Evolutionary conservation across 2,329 filamentous ascomycete species (phyloP).

Genomic region (Stylonectria norvegica): DNA sequence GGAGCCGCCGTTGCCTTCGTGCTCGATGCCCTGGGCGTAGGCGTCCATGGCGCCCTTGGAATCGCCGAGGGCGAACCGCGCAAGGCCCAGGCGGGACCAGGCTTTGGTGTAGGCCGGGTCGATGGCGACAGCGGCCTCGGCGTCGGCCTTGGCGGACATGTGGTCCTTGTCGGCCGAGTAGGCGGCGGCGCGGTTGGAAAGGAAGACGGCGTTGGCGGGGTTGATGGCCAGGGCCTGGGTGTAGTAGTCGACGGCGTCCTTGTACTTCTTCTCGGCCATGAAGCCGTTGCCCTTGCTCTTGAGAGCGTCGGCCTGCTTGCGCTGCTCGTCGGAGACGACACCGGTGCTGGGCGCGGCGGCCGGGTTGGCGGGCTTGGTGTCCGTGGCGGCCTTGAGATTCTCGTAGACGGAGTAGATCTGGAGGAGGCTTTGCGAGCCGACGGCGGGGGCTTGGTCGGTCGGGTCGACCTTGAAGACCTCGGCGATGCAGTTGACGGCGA

Average conservation of each 20-base stretch:
- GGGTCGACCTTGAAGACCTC: slow-evolving; percentile 95
- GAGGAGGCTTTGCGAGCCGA: slow-evolving; percentile 82
- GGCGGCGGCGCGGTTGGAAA: slow-evolving; percentile 94
- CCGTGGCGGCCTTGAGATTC: slow-evolving; percentile 68
- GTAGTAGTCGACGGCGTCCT: slow-evolving; percentile 78
- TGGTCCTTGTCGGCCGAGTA: slow-evolving; percentile 84
- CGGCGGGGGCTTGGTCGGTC: slow-evolving; percentile 69
- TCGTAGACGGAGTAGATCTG: slow-evolving; percentile 96
- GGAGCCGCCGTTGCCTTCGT: slow-evolving; percentile 89
- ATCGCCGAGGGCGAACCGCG: slow-evolving; percentile 87
- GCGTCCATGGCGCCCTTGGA: slow-evolving; percentile 91
- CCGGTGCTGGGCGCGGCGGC: slow-evolving; percentile 29
- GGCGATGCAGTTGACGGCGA: slow-evolving; percentile 89
- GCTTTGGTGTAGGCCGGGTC: slow-evolving; percentile 96
- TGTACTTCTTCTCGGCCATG: slow-evolving; percentile 92
- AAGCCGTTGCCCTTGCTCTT: slow-evolving; percentile 91
- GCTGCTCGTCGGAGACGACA: slow-evolving; percentile 53
- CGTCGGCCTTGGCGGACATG: slow-evolving; percentile 78
- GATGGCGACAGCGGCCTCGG: slow-evolving; percentile 81
- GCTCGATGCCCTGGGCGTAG: slow-evolving; percentile 87
- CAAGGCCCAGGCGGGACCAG: slow-evolving; percentile 90
- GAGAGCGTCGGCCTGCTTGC: slow-evolving; percentile 79
- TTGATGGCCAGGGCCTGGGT: slow-evolving; percentile 77
- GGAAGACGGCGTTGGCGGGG: slow-evolving; percentile 89
- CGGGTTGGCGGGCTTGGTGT: slow-evolving; percentile 42